A percentile compares a stretch with the other conserved stretches of the same genome.
Conservation (phyloP, 768 basidiomycete species). For the Suillus subluteus region DNA sequence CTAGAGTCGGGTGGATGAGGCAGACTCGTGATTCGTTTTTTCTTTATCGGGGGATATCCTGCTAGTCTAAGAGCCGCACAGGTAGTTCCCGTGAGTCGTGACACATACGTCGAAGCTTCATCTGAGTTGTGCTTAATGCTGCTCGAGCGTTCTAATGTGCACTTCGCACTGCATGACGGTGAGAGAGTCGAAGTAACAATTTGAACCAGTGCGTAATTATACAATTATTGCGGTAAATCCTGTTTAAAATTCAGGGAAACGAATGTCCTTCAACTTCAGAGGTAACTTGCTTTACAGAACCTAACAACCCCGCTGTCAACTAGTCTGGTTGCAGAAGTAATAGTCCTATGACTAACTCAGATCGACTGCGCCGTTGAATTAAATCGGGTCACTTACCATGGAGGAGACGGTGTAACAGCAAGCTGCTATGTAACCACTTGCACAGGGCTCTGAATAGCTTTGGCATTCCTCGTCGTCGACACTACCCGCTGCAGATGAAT, state of each 20-base stretch:
- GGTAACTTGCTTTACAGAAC: neutral
- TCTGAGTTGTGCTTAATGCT: neutral
- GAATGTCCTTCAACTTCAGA: neutral
- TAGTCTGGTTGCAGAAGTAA: neutral
- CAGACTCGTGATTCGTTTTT: too few species aligned
- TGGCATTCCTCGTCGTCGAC: neutral
- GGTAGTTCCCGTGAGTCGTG: neutral
- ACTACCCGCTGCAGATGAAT: neutral
- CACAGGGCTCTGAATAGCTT: neutral
- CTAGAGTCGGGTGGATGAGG: too few species aligned
- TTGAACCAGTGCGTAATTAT: neutral
- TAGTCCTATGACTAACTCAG: neutral
- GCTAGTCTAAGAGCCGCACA: neutral
- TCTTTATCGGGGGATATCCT: neutral
- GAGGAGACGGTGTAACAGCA: neutral
- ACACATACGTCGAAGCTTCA: neutral
- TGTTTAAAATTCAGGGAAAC: neutral
- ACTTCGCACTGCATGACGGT: neutral
- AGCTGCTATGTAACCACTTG: neutral
- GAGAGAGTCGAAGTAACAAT: neutral
- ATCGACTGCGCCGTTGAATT: neutral
- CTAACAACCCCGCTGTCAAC: neutral
- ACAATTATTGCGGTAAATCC: neutral
- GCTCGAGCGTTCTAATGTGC: neutral
- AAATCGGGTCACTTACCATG: neutral